Conservation (phyloP, 192 early-diverging fungal genomes). For the Backusella morwellensis region DNA sequence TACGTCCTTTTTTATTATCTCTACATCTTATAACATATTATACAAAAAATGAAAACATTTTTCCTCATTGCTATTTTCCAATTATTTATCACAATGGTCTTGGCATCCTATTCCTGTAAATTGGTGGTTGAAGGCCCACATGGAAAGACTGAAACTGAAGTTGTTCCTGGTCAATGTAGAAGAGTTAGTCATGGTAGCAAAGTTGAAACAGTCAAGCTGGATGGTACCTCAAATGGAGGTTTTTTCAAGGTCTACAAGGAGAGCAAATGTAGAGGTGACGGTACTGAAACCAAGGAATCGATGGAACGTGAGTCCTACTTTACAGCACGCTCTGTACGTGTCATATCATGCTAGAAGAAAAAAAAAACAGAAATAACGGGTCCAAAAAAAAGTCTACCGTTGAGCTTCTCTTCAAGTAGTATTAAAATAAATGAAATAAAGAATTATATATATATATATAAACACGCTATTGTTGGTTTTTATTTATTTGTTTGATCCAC, state of each 20-base stretch:
- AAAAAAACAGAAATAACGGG: background rate
- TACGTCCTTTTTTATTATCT: background rate
- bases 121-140: background rate
- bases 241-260: background rate
- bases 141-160: background rate
- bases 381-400: background rate
- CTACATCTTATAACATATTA: background rate
- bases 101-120: background rate
- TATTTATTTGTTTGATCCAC: background rate
- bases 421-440: background rate
- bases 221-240: slow-evolving; percentile 1
- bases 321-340: background rate
- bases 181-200: background rate
- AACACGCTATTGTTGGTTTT: background rate
- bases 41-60: background rate
- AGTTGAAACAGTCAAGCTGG: background rate
- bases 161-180: background rate
- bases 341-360: background rate
- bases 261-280: background rate
- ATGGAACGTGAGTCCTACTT: background rate
- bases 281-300: background rate
- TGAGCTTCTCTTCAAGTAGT: background rate
- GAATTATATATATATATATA: background rate
- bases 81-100: background rate
- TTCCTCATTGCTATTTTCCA: background rate